A percentile compares a stretch with the other conserved stretches of the same genome.
phyloP scores from a whole-genome alignment of 2,329 filamentous ascomycete genomes.

The Xylaria sp. region DNA sequence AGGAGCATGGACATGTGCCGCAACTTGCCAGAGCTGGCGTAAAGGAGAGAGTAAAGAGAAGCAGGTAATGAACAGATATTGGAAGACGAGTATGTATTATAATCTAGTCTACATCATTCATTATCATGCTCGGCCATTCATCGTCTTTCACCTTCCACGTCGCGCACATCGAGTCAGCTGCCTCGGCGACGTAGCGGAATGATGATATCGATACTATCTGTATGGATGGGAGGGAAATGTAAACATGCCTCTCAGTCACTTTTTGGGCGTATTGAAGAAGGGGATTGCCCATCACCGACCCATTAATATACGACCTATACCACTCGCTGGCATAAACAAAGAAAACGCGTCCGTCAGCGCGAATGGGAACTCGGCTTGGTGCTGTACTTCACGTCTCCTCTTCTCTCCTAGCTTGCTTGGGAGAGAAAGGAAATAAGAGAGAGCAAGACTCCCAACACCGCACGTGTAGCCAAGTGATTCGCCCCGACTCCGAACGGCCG shows the following conservation, averaged over 20 bases:
- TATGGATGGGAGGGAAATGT: constrained; percentile 27
- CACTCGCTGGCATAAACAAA: constrained; percentile 30
- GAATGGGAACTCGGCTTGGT: constrained; percentile 32
- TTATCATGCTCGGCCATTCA: constrained; percentile 9
- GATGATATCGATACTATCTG: constrained; percentile 6
- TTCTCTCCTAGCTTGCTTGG: constrained; percentile 23
- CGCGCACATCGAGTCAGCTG: constrained; percentile 27
- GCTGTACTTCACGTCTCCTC: constrained; percentile 19
- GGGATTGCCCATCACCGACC: constrained; percentile 10
- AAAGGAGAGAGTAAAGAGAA: not conserved
- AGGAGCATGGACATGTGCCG: constrained; percentile 3
- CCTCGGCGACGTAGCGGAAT: constrained; percentile 29
- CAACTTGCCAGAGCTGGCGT: constrained; percentile 8
- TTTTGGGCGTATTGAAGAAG: constrained; percentile 12
- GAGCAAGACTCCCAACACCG: constrained; percentile 4
- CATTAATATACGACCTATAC: constrained; percentile 27
- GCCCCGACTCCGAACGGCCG: constrained; percentile 21
- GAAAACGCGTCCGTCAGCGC: constrained; percentile 21
- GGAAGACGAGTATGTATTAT: constrained; percentile 21
- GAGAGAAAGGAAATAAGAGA: too few species aligned
- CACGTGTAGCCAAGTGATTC: constrained; percentile 36
- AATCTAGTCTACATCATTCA: constrained; percentile 8
- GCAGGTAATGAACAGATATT: not conserved
- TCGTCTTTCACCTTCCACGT: constrained; percentile 26
- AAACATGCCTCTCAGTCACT: constrained; percentile 6